A percentile compares a stretch with the other conserved stretches of the same genome.
Evolutionary conservation across 108 stramenopile genomes (phyloP).

Genomic region (Nitzschia sp.): DNA sequence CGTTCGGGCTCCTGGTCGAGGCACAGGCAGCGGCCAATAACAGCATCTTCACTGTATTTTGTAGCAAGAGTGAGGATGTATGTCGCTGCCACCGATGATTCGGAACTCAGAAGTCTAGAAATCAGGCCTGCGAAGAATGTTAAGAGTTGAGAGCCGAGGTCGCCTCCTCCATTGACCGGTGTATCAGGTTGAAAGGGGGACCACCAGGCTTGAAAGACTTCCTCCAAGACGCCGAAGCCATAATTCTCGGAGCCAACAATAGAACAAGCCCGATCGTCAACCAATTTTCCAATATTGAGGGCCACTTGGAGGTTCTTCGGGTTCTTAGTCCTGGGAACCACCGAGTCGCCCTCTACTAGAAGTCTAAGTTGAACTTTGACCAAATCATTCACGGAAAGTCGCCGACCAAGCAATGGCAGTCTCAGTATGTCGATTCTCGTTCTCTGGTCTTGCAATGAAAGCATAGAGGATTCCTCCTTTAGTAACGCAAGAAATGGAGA

Average conservation of each 20-base stretch:
- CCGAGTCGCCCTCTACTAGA: background rate
- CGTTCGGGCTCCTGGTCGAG: background rate
- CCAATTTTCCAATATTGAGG: too few species aligned
- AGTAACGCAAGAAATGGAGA: too few species aligned
- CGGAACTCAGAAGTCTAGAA: background rate
- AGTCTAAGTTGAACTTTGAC: background rate
- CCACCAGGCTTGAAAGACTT: slow-evolving; percentile 1
- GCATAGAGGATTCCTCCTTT: too few species aligned
- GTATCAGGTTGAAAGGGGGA: too few species aligned
- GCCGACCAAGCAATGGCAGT: background rate
- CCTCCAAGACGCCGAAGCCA: background rate
- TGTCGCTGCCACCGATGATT: background rate
- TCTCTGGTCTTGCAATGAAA: background rate
- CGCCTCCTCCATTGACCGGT: too few species aligned
- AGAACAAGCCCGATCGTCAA: too few species aligned
- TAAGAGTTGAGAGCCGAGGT: too few species aligned
- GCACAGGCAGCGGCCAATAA: background rate
- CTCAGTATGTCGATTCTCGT: background rate
- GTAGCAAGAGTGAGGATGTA: background rate
- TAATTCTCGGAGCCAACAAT: too few species aligned
- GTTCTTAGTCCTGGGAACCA: too few species aligned
- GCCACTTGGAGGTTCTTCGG: background rate
- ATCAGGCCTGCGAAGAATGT: background rate
- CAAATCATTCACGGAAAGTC: background rate
- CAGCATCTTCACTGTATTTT: background rate